Evolutionary conservation across 495 filamentous ascomycete genomes (phyloP).

Genomic region (Penicillium lagena): DNA sequence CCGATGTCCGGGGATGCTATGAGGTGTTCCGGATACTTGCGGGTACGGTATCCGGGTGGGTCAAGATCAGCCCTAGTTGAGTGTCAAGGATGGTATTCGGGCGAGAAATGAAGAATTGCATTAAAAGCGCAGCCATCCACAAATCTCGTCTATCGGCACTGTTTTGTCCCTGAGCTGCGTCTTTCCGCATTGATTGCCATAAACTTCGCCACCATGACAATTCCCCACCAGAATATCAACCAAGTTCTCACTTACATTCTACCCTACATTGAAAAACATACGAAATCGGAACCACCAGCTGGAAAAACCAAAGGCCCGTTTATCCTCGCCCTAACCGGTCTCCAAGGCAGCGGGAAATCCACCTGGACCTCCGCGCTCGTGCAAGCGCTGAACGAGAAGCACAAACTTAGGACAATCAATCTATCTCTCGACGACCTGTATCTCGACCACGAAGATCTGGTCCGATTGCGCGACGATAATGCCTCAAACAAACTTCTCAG

Average conservation of each 20-base stretch:
- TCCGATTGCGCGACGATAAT: conserved; percentile 1
- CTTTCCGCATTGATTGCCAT: background rate
- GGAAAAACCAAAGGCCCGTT: conserved; percentile 3
- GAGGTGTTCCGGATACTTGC: no score
- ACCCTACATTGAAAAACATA: conserved; percentile 3
- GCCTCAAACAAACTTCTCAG: conserved; percentile 9
- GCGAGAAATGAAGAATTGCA: no score
- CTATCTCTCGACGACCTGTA: conserved; percentile 13
- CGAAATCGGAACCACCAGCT: background rate
- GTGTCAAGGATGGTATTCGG: no score
- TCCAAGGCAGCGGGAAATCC: conserved; percentile 13
- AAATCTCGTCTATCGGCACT: background rate
- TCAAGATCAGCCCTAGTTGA: background rate
- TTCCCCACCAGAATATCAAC: conserved; percentile 4
- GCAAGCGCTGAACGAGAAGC: background rate
- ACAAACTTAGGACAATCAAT: conserved; percentile 7
- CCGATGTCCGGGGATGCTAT: conserved; percentile 10
- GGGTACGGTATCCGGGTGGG: no score
- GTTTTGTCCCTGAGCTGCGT: background rate
- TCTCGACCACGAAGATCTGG: conserved; percentile 9
- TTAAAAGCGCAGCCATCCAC: no score
- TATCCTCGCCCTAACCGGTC: conserved; percentile 8
- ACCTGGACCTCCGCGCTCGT: conserved; percentile 12
- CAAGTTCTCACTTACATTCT: conserved; percentile 1
- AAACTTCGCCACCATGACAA: background rate